A percentile compares a stretch with the other conserved stretches of the same genome.
phyloP scores from a whole-genome alignment of 768 basidiomycete genomes.

The Tylopilus plumbeoviolaceoides region DNA sequence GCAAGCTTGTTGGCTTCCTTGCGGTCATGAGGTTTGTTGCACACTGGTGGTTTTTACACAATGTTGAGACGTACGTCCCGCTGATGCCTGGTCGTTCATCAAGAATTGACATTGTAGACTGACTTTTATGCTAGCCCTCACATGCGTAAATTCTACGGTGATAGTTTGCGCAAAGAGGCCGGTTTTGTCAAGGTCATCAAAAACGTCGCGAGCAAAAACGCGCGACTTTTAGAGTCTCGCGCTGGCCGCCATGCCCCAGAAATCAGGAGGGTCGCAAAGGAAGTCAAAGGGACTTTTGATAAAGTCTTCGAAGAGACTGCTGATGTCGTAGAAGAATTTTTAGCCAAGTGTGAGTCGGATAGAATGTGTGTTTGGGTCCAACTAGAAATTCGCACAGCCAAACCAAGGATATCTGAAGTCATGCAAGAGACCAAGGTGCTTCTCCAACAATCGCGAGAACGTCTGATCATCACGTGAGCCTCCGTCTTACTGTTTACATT shows the following conservation, averaged over 20 bases:
- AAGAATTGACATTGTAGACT: neutral
- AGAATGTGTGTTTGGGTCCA: neutral
- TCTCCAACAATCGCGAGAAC: conserved; percentile 86
- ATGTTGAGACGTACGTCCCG: conserved; percentile 77
- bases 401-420: conserved; percentile 82
- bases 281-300: conserved; percentile 92
- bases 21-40: conserved; percentile 82
- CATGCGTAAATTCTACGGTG: conserved; percentile 94
- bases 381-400: conserved; percentile 47
- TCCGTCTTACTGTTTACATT: neutral
- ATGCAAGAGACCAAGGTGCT: conserved; percentile 91
- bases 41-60: conserved; percentile 95
- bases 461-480: conserved; percentile 86
- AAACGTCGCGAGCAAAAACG: conserved; percentile 83
- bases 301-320: conserved; percentile 95
- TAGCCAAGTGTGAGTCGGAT: conserved; percentile 72
- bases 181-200: conserved; percentile 99
- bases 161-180: conserved; percentile 90
- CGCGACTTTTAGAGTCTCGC: conserved; percentile 64
- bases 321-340: conserved; percentile 89
- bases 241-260: conserved; percentile 83
- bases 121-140: conserved; percentile 66
- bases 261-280: conserved; percentile 77
- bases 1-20: conserved; percentile 82
- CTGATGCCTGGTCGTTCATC: neutral